Conservation (phyloP, 768 basidiomycete genomes). For the Lactarius indigo region DNA sequence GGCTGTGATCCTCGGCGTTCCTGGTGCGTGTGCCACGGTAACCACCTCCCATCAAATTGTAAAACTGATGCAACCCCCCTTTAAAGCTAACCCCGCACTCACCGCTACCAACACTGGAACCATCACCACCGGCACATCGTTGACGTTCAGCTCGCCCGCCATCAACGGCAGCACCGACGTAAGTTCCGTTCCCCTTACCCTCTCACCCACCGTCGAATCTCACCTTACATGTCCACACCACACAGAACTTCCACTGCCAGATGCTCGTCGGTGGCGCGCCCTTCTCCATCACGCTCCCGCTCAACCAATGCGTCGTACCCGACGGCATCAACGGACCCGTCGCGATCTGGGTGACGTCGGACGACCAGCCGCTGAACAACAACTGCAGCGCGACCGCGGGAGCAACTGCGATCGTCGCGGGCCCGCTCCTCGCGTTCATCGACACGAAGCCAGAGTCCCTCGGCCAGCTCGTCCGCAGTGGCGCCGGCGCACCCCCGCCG, state of each 20-base stretch:
- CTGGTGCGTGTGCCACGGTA: conserved; percentile 37
- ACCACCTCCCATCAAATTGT: not conserved
- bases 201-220: not conserved
- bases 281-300: conserved; percentile 54
- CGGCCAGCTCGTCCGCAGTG: conserved; percentile 41
- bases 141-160: conserved; percentile 58
- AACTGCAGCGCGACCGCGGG: conserved; percentile 56
- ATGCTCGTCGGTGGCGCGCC: conserved; percentile 66
- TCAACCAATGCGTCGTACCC: conserved; percentile 62
- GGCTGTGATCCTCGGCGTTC: conserved; percentile 63
- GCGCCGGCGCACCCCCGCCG: not conserved
- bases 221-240: not conserved
- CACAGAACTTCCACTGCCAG: conserved; percentile 63
- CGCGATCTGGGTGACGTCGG: conserved; percentile 64
- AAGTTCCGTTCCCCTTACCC: conserved; percentile 26
- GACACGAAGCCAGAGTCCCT: conserved; percentile 55
- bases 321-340: conserved; percentile 68
- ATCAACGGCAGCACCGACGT: conserved; percentile 49
- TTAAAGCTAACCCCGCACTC: conserved; percentile 57
- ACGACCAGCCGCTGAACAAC: conserved; percentile 58
- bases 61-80: not conserved
- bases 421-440: conserved; percentile 66
- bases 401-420: conserved; percentile 58
- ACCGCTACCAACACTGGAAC: conserved; percentile 61
- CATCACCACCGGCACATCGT: conserved; percentile 51